Evolutionary conservation across 108 stramenopile genomes (phyloP).

Genomic region (Cyclotella distinguenda): DNA sequence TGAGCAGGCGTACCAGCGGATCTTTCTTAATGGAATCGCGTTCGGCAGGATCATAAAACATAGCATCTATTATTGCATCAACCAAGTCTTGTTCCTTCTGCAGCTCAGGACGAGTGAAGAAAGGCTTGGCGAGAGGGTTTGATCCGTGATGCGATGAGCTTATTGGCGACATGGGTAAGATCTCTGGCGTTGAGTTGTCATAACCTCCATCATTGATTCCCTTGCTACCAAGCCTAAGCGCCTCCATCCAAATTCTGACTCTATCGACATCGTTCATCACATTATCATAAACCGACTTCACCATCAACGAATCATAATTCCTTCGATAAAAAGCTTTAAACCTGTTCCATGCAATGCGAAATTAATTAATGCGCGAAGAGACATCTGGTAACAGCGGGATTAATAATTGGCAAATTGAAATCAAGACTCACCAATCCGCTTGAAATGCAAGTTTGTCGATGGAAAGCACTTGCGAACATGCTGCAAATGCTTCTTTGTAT

Average conservation of each 20-base stretch:
- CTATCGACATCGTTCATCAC: constrained; percentile 80
- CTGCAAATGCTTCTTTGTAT: constrained; percentile 72
- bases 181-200: constrained; percentile 11
- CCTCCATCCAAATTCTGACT: constrained; percentile 77
- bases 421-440: constrained; percentile 45
- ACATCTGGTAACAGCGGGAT: not conserved
- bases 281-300: constrained; percentile 76
- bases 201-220: constrained; percentile 9
- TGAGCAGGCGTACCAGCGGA: constrained; percentile 72
- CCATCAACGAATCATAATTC: constrained; percentile 88
- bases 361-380: not conserved
- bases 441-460: constrained; percentile 83
- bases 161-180: constrained; percentile 6
- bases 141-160: constrained; percentile 3
- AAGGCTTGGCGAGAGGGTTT: constrained; percentile 13
- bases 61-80: constrained; percentile 81
- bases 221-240: constrained; percentile 37
- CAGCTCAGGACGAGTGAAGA: constrained; percentile 58
- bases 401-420: not conserved
- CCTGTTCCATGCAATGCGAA: not conserved
- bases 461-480: constrained; percentile 65
- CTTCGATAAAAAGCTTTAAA: constrained; percentile 79
- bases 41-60: constrained; percentile 72
- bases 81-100: constrained; percentile 71
- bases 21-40: constrained; percentile 57